These are phyloP conservation scores for Diaporthe ampelina DNA, from an alignment of 2,329 filamentous ascomycete species.

Conservation along the genomic window DNA sequence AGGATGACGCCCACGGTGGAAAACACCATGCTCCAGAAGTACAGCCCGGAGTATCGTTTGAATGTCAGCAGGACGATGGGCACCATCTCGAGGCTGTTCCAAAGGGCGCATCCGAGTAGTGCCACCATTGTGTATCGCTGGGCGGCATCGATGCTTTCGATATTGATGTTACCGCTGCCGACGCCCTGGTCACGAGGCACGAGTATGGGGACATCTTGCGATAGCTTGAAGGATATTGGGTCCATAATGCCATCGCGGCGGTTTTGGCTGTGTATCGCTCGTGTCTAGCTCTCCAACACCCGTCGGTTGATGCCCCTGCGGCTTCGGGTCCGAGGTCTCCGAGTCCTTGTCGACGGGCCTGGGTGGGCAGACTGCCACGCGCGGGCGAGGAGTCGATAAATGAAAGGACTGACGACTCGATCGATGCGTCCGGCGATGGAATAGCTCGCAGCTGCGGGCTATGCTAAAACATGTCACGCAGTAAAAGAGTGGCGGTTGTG, in stretches of 20 bases:
- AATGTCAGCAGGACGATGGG: constrained; percentile 25
- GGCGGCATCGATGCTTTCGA: constrained; percentile 14
- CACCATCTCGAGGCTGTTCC: constrained; percentile 36
- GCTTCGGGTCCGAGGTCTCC: not conserved
- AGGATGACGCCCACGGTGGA: constrained; percentile 1
- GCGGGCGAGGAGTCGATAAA: not conserved
- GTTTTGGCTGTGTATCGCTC: not conserved
- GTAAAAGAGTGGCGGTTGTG: not conserved
- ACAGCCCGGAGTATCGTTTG: constrained; percentile 13
- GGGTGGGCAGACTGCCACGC: not conserved
- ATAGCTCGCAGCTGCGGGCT: not conserved
- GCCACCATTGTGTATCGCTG: constrained; percentile 19
- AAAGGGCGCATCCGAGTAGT: constrained; percentile 28
- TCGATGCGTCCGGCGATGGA: not conserved
- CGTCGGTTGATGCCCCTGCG: not conserved
- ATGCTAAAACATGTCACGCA: not conserved
- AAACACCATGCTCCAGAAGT: constrained; percentile 37
- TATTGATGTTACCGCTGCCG: not conserved
- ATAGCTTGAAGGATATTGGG: not conserved
- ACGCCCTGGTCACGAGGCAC: constrained; percentile 7
- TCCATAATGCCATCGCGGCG: constrained; percentile 19
- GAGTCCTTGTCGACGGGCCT: not conserved
- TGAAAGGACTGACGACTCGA: not conserved
- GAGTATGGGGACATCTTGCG: not conserved
- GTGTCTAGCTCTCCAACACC: no score